A percentile compares a stretch with the other conserved stretches of the same genome.
Evolutionary conservation across 805 yeast species (phyloP).

Genomic region (Schwanniomyces vanrijiae): DNA sequence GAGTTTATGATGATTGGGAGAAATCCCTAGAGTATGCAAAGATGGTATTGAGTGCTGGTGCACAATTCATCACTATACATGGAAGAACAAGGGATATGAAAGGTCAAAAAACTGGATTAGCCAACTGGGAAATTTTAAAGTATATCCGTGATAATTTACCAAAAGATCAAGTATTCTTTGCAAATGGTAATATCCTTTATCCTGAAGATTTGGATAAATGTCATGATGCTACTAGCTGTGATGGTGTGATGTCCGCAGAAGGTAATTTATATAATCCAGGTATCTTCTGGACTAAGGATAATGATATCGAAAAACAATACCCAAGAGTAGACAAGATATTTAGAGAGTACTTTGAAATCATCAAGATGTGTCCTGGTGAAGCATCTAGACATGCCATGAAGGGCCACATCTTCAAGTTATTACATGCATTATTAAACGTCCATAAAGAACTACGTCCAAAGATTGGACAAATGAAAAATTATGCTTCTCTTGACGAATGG

Average conservation of each 20-base stretch:
- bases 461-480: constrained; percentile 56
- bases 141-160: constrained; percentile 79
- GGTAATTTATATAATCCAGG: constrained; percentile 95
- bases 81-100: constrained; percentile 97
- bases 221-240: constrained; percentile 61
- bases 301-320: constrained; percentile 61
- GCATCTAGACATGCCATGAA: constrained; percentile 87
- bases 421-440: constrained; percentile 74
- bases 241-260: constrained; percentile 97
- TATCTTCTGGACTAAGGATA: constrained; percentile 60
- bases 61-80: constrained; percentile 91
- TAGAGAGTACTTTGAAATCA: constrained; percentile 87
- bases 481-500: constrained; percentile 40
- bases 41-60: constrained; percentile 89
- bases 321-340: constrained; percentile 84
- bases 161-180: constrained; percentile 79
- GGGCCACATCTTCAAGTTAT: constrained; percentile 84
- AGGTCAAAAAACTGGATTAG: constrained; percentile 93
- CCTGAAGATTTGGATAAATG: constrained; percentile 81
- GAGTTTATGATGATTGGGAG: constrained; percentile 82
- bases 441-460: constrained; percentile 78
- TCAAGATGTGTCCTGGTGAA: constrained; percentile 55
- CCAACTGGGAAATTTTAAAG: constrained; percentile 83
- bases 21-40: constrained; percentile 85
- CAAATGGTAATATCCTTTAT: constrained; percentile 93